Percentiles rank a stretch among this genome's conserved stretches.
Conservation (phyloP, 2,329 filamentous ascomycete species). For the Bipolaris oryzae region DNA sequence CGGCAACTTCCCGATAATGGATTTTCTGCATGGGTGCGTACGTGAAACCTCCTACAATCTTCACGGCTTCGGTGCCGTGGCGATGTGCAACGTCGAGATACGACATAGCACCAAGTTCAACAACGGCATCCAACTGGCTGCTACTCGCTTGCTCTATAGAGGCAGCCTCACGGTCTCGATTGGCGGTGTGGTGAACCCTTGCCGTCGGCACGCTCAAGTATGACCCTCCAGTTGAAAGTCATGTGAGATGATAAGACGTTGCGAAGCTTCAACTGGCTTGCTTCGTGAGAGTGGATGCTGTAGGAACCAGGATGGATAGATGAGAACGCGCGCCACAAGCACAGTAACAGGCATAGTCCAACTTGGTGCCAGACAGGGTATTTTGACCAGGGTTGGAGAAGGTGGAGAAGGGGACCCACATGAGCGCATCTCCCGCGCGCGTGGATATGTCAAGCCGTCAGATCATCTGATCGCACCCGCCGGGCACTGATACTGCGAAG, state of each 20-base stretch:
- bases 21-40: background rate
- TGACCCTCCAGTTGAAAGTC: slow-evolving; percentile 4
- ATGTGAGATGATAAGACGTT: slow-evolving; percentile 8
- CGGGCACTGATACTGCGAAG: slow-evolving; percentile 9
- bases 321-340: slow-evolving; percentile 17
- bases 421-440: slow-evolving; percentile 25
- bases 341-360: slow-evolving; percentile 1
- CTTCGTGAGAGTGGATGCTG: slow-evolving; percentile 33
- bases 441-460: slow-evolving; percentile 31
- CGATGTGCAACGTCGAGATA: slow-evolving; percentile 20
- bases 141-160: background rate
- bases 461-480: slow-evolving; percentile 26
- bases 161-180: background rate
- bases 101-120: slow-evolving; percentile 7
- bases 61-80: background rate
- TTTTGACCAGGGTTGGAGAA: slow-evolving; percentile 19
- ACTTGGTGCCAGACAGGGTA: slow-evolving; percentile 11
- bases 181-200: slow-evolving; percentile 2
- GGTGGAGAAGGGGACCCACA: slow-evolving; percentile 22
- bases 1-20: background rate
- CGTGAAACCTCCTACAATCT: background rate
- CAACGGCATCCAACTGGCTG: slow-evolving; percentile 9
- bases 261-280: slow-evolving; percentile 13
- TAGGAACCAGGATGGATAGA: slow-evolving; percentile 31
- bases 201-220: background rate